Evolutionary conservation across 495 filamentous ascomycete species (phyloP).

Genomic region (Xylaria bambusicola): DNA sequence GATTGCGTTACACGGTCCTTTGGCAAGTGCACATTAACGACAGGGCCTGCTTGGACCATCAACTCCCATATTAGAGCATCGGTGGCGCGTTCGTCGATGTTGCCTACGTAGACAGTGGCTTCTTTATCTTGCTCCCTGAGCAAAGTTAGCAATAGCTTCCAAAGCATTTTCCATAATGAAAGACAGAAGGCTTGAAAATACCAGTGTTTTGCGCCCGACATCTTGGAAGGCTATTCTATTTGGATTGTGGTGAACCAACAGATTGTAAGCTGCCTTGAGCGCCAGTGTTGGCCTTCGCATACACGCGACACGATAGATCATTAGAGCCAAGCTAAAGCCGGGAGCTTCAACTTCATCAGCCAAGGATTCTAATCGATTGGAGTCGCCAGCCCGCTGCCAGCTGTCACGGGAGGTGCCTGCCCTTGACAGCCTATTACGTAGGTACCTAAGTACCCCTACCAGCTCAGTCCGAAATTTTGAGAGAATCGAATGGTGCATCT

Average conservation of each 20-base stretch:
- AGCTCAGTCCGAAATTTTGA: conserved; percentile 9
- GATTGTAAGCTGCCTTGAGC: neutral
- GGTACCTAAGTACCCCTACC: neutral
- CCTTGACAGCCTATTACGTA: no score
- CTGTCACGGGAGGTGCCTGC: neutral
- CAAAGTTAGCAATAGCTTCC: neutral
- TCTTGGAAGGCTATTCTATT: conserved; percentile 34
- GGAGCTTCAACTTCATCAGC: no score
- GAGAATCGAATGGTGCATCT: conserved; percentile 12
- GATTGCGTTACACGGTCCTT: conserved; percentile 96
- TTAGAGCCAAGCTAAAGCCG: no score
- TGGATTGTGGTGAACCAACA: neutral
- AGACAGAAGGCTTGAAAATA: conserved; percentile 38
- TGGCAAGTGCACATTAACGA: conserved; percentile 95
- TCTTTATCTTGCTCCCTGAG: conserved; percentile 97
- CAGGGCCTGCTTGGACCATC: conserved; percentile 94
- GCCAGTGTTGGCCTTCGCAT: no score
- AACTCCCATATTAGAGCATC: conserved; percentile 94
- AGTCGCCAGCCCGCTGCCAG: no score
- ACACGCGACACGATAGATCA: no score
- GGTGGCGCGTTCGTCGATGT: conserved; percentile 93
- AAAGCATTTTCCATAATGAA: conserved; percentile 1
- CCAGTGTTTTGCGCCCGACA: conserved; percentile 83
- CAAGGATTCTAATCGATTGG: no score
- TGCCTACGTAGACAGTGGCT: conserved; percentile 96